Conservation (phyloP, 164 flowering plant species). For the Vitis rupestris region DNA sequence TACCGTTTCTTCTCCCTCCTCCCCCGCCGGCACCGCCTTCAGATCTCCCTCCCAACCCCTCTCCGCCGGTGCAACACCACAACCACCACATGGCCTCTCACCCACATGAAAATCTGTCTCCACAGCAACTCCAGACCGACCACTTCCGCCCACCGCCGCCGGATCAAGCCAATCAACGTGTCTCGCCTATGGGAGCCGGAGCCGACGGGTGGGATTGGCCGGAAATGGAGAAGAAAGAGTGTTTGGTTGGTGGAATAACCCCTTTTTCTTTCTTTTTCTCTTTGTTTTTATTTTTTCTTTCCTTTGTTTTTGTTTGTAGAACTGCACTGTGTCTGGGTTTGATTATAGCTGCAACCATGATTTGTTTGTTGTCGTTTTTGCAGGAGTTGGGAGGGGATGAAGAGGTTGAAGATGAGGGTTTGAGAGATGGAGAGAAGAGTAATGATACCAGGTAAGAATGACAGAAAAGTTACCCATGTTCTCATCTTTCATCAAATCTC, state of each 20-base stretch:
- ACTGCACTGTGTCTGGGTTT: constrained; percentile 15
- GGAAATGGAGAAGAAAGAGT: constrained; percentile 2
- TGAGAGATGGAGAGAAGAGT: constrained; percentile 11
- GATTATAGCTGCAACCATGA: not conserved
- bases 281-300: not conserved
- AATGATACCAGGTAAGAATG: constrained; percentile 38
- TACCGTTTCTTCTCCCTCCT: constrained; percentile 35
- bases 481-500: constrained; percentile 26
- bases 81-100: constrained; percentile 2
- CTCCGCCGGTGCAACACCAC: constrained; percentile 33
- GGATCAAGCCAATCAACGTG: constrained; percentile 23
- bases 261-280: not conserved
- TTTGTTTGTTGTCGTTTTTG: constrained; percentile 7
- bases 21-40: constrained; percentile 35
- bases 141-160: constrained; percentile 13
- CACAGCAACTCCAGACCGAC: not conserved
- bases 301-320: not conserved
- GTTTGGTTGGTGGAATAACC: constrained; percentile 16
- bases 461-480: constrained; percentile 11
- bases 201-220: constrained; percentile 1
- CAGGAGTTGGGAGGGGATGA: constrained; percentile 20
- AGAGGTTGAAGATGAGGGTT: constrained; percentile 8
- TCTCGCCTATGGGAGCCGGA: constrained; percentile 11
- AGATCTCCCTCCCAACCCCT: constrained; percentile 37
- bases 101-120: constrained; percentile 7